Percentiles rank a stretch among this genome's conserved stretches.
These are phyloP conservation scores for Eutreptiella sp. DNA, from an alignment of 208 protist genomes.

Conservation along the genomic window DNA sequence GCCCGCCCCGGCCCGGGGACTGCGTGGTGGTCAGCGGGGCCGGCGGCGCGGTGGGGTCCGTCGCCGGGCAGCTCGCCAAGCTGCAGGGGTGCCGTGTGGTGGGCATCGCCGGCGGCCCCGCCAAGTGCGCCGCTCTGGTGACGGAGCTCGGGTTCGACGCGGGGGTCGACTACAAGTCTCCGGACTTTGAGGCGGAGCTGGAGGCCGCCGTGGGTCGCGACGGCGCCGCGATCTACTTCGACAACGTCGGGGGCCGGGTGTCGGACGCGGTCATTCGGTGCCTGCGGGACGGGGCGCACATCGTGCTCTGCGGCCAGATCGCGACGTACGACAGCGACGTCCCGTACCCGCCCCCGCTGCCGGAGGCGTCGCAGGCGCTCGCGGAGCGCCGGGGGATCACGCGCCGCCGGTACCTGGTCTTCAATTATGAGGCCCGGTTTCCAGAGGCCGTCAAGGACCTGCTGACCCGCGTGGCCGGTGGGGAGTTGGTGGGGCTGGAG, in stretches of 20 bases:
- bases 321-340: conserved; percentile 25
- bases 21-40: conserved; percentile 30
- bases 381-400: not conserved
- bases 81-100: conserved; percentile 18
- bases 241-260: conserved; percentile 28
- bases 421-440: conserved; percentile 4
- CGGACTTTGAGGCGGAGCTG: not conserved
- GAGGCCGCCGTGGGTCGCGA: not conserved
- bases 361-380: not conserved
- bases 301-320: conserved; percentile 34
- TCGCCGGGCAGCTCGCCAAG: conserved; percentile 35
- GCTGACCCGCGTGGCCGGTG: no score
- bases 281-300: conserved; percentile 1
- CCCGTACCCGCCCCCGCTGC: conserved; percentile 4
- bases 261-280: conserved; percentile 13
- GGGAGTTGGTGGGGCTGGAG: not conserved
- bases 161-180: conserved; percentile 26
- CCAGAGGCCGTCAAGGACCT: no score
- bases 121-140: conserved; percentile 14
- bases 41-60: conserved; percentile 19
- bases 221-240: conserved; percentile 28
- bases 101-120: conserved; percentile 23
- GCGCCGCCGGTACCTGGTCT: not conserved
- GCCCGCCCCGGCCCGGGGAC: conserved; percentile 20
- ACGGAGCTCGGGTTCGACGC: conserved; percentile 28